Evolutionary conservation across 1,139 yeast species (phyloP), one percentile per base, ranked within the genome.

Genomic region (Kluyveromyces sp.): DNA sequence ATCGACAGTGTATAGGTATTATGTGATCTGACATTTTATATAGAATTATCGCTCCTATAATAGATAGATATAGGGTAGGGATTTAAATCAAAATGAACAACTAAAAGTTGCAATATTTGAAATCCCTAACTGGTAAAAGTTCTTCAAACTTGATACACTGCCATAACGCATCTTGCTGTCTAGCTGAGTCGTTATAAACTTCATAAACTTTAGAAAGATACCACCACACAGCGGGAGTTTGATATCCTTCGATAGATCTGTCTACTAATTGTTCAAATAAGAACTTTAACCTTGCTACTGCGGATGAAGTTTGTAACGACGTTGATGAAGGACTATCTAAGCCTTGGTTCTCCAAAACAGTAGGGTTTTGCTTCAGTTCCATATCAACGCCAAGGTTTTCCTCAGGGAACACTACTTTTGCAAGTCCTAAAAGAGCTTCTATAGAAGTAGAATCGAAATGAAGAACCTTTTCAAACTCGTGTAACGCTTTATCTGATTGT

Each of bases 201-300:
- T 83, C 92, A 60, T 83, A 83, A 34, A 84, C 72, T 54, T 74
- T 68, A 3, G 89, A 78, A 51, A 87, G 70, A 49, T 77, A 74
- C 74, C 79, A 82, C 88, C 94, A 85, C 10, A 83, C 74, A 61
- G 87, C 96, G 1, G 86, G 70, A 32, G 72, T 70, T 56, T 76
- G 75, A 50, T 74, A 67, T 2, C 87, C 94, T 38, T 68, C 69
- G 30, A 69, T 66, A 3, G 71, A 61, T 33, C 56, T 67, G 52
- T 71, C 56, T 60, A 81, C 77, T 64, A 81, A 63, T n/a, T 70
- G 65, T 55, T 85, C 92, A 47, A 88, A 69, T 45, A 79, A 66
- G 46, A 78, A 74, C 60, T 81, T 78, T 50, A 83, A 68, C 46
- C 95, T 70, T 3, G 87, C 80, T 8, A 76, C 63, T 0, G 86